Evolutionary conservation across 2,329 filamentous ascomycete genomes (phyloP).

Genomic region (Pyrenochaeta sp.): DNA sequence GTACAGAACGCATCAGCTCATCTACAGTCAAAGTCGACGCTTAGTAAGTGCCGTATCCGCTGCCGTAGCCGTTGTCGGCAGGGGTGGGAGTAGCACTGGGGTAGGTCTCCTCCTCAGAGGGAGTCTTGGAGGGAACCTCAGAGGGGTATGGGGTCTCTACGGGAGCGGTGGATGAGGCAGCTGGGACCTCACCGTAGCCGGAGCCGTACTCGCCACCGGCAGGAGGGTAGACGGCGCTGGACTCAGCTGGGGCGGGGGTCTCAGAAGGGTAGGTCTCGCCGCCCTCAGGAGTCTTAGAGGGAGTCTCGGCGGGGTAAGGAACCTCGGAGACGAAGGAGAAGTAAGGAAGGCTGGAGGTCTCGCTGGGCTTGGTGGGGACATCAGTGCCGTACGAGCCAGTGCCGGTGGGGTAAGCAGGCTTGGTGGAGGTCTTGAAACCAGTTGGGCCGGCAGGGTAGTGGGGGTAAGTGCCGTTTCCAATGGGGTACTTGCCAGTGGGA

Average conservation of each 20-base stretch:
- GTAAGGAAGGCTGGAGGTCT: conserved; percentile 28
- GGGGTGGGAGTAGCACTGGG: conserved; percentile 22
- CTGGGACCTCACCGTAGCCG: conserved; percentile 9
- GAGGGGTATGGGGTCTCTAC: conserved; percentile 17
- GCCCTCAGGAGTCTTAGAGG: conserved; percentile 18
- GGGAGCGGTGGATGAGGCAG: conserved; percentile 15
- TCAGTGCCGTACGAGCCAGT: conserved; percentile 19
- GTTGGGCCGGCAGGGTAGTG: conserved; percentile 38
- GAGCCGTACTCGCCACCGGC: conserved; percentile 16
- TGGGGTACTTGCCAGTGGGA: conserved; percentile 35
- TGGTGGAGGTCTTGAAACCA: conserved; percentile 45
- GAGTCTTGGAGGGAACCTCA: conserved; percentile 9
- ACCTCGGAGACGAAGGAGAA: conserved; percentile 38
- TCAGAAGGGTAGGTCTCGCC: conserved; percentile 19
- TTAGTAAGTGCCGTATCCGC: conserved; percentile 37
- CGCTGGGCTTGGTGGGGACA: conserved; percentile 22
- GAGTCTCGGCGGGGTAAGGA: conserved; percentile 18
- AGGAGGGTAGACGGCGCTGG: conserved; percentile 25
- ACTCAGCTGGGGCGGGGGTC: conserved; percentile 21
- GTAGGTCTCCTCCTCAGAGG: conserved; percentile 15
- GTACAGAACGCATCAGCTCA: conserved; percentile 29
- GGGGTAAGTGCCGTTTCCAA: conserved; percentile 38
- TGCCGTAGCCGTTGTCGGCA: conserved; percentile 25
- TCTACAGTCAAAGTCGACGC: conserved; percentile 18
- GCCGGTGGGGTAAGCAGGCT: conserved; percentile 29